Evolutionary conservation across 805 yeast genomes (phyloP).

Genomic region (Ogataea paradorogensis): DNA sequence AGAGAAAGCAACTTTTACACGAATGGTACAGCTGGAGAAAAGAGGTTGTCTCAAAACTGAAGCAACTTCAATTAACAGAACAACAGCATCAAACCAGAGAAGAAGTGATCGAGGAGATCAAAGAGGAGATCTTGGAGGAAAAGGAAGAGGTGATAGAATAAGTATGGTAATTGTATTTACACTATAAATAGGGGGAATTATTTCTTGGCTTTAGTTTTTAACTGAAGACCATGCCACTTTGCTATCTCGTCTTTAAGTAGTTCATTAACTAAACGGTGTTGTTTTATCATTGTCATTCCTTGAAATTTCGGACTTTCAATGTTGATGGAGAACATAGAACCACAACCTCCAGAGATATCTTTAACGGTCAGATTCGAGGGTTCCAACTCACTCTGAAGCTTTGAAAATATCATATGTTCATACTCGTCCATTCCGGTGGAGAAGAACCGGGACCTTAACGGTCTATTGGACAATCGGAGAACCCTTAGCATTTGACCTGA

Average conservation of each 20-base stretch:
- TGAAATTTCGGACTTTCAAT: slow-evolving; percentile 72
- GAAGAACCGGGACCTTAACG: background rate
- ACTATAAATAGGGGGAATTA: slow-evolving; percentile 3
- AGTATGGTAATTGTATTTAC: slow-evolving; percentile 1
- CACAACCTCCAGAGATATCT: slow-evolving; percentile 95
- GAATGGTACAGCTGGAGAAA: slow-evolving; percentile 85
- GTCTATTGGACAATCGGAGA: background rate
- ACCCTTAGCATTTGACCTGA: no score
- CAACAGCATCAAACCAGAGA: slow-evolving; percentile 44
- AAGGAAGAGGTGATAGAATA: slow-evolving; percentile 63
- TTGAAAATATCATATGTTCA: slow-evolving; percentile 60
- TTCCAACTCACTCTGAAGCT: slow-evolving; percentile 49
- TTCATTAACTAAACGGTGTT: slow-evolving; percentile 85
- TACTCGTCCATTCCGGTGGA: slow-evolving; percentile 46
- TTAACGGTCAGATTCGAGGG: slow-evolving; percentile 66
- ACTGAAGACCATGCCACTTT: slow-evolving; percentile 93
- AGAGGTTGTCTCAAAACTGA: slow-evolving; percentile 44
- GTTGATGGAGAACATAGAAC: slow-evolving; percentile 92
- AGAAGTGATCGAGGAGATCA: slow-evolving; percentile 71
- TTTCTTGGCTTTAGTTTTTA: slow-evolving; percentile 62
- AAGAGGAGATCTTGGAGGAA: slow-evolving; percentile 71
- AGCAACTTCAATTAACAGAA: slow-evolving; percentile 45
- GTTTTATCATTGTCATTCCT: slow-evolving; percentile 82
- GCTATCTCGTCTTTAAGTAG: slow-evolving; percentile 78
- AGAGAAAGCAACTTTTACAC: slow-evolving; percentile 74